Conservation (phyloP, 305 asterid genomes). For the Fraxinus sp. region DNA sequence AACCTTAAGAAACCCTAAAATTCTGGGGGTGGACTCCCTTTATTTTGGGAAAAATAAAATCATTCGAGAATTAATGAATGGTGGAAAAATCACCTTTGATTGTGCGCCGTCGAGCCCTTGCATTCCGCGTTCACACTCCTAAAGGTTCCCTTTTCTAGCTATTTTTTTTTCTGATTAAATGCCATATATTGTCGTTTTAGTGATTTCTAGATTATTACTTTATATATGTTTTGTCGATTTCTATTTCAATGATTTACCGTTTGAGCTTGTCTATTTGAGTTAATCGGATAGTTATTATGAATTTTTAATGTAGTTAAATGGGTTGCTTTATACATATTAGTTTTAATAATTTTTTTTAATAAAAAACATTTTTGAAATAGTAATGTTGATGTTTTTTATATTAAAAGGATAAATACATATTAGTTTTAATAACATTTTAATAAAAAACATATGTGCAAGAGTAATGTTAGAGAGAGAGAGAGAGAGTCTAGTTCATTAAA, state of each 20-base stretch:
- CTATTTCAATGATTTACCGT: not conserved
- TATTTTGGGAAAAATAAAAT: not conserved
- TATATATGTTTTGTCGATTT: not conserved
- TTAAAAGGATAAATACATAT: too few species aligned
- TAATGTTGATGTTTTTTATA: too few species aligned
- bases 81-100: constrained; percentile 54
- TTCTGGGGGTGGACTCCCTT: not conserved
- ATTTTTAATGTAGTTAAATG: not conserved
- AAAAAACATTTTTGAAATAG: too few species aligned
- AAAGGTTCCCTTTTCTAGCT: constrained; percentile 45
- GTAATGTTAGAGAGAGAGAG: too few species aligned
- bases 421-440: too few species aligned
- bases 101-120: constrained; percentile 95
- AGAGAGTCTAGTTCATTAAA: not conserved
- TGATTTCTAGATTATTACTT: not conserved
- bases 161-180: not conserved
- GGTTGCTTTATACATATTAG: not conserved
- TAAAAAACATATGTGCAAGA: too few species aligned
- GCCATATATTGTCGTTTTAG: not conserved
- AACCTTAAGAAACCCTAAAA: not conserved
- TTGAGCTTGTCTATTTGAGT: not conserved
- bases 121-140: constrained; percentile 70
- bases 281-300: not conserved
- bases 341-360: too few species aligned
- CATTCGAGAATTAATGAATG: not conserved